These are phyloP conservation scores for Wickerhamiella azymoides DNA, from an alignment of 805 yeast species.

Conservation along the genomic window DNA sequence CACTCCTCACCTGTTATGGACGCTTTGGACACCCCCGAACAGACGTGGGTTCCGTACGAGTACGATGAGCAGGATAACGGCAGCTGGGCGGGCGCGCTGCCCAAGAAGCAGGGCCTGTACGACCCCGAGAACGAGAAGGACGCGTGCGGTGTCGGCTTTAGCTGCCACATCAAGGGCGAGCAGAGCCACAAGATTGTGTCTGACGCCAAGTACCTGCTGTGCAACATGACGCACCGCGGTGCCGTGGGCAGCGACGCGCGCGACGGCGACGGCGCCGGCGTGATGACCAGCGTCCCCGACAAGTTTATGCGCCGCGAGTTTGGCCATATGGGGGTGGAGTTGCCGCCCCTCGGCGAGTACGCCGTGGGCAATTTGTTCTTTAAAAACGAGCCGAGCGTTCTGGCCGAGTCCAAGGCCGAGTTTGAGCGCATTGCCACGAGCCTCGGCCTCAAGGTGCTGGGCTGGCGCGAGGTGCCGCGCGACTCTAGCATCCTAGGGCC, in stretches of 20 bases:
- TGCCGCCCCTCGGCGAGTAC: conserved; percentile 75
- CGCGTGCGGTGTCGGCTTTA: conserved; percentile 98
- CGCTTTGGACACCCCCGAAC: too few relatives aligned
- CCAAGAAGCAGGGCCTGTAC: conserved; percentile 76
- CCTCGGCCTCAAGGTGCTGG: conserved; percentile 69
- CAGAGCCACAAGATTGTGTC: conserved; percentile 84
- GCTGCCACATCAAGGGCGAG: conserved; percentile 82
- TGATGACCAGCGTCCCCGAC: conserved; percentile 84
- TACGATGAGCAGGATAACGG: conserved; percentile 71
- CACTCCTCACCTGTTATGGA: too few relatives aligned
- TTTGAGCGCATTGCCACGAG: conserved; percentile 70
- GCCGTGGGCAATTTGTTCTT: conserved; percentile 92
- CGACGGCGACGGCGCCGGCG: conserved; percentile 99
- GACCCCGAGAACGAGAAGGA: conserved; percentile 91
- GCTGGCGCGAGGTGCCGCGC: conserved; percentile 91
- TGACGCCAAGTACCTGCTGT: conserved; percentile 70
- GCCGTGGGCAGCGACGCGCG: conserved; percentile 92
- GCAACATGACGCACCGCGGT: conserved; percentile 98
- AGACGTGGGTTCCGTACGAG: conserved; percentile 27
- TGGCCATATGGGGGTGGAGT: conserved; percentile 45
- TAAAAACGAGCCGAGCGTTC: conserved; percentile 63
- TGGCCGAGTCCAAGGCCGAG: conserved; percentile 54
- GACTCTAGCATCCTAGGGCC: conserved; percentile 93
- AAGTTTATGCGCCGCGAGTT: conserved; percentile 76
- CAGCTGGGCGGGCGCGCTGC: conserved; percentile 87